Evolutionary conservation across 1,139 yeast genomes (phyloP).

Genomic region (Fermentozyma sake): DNA sequence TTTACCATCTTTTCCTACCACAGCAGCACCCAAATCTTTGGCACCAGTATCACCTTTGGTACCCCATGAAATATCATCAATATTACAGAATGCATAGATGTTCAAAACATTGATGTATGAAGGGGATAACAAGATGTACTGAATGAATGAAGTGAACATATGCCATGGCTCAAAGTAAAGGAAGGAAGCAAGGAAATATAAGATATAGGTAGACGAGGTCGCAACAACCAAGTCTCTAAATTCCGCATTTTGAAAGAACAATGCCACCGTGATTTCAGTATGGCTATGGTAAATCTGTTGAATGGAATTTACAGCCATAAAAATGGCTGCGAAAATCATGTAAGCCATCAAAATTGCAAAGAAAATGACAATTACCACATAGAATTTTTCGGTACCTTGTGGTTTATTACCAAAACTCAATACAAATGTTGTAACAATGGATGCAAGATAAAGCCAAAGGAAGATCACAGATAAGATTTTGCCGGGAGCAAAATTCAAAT

Average conservation of each 20-base stretch:
- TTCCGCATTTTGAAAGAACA: constrained; percentile 39
- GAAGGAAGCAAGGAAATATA: constrained; percentile 44
- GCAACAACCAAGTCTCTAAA: constrained; percentile 48
- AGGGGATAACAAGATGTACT: constrained; percentile 44
- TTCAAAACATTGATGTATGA: constrained; percentile 46
- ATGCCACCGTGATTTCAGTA: constrained; percentile 30
- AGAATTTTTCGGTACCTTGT: constrained; percentile 80
- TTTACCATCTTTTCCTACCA: constrained; percentile 61
- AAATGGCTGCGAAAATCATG: constrained; percentile 65
- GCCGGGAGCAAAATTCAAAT: constrained; percentile 63
- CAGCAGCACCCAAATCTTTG: constrained; percentile 48
- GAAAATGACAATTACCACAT: constrained; percentile 77
- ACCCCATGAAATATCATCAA: constrained; percentile 51
- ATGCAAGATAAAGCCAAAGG: constrained; percentile 84
- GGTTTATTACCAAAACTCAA: constrained; percentile 93
- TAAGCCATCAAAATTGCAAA: constrained; percentile 91
- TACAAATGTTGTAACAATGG: constrained; percentile 86
- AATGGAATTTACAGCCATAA: constrained; percentile 45
- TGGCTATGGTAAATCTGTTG: constrained; percentile 28
- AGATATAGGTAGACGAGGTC: constrained; percentile 42
- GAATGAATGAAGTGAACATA: constrained; percentile 46
- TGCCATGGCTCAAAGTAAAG: constrained; percentile 50
- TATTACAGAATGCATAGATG: constrained; percentile 48
- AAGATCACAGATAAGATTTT: constrained; percentile 74
- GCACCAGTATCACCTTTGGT: constrained; percentile 48